phyloP scores from a whole-genome alignment of 306 rosid species.

The Glycine latifolia region DNA sequence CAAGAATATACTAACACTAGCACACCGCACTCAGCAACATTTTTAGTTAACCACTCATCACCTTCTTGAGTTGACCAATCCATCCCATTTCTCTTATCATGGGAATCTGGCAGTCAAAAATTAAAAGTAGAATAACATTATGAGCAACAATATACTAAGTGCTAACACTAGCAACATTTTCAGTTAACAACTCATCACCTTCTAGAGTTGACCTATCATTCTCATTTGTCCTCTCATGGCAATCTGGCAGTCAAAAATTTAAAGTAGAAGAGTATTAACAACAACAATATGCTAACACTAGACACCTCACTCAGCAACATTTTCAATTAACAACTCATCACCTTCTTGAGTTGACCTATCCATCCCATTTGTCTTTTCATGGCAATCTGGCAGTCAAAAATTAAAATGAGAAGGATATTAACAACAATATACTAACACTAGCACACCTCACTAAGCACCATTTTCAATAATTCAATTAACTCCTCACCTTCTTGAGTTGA shows the following conservation, averaged over 20 bases:
- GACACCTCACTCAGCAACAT: not conserved
- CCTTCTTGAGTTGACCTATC: slow-evolving; percentile 42
- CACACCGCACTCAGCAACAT: slow-evolving; percentile 9
- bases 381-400: slow-evolving; percentile 53
- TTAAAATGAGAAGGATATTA: slow-evolving; percentile 12
- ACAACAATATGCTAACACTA: slow-evolving; percentile 24
- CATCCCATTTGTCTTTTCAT: slow-evolving; percentile 40
- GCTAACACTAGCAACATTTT: not conserved
- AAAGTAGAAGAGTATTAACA: slow-evolving; percentile 14
- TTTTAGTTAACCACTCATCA: not conserved
- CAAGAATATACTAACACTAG: slow-evolving; percentile 18
- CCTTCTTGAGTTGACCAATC: slow-evolving; percentile 43
- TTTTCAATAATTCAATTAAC: not conserved
- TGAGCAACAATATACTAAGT: slow-evolving; percentile 19
- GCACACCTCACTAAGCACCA: not conserved
- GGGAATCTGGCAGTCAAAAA: slow-evolving; percentile 54
- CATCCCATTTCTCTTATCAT: slow-evolving; percentile 39
- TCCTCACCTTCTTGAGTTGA: not conserved
- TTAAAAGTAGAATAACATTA: slow-evolving; percentile 14
- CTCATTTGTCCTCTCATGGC: slow-evolving; percentile 42
- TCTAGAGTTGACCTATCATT: slow-evolving; percentile 27
- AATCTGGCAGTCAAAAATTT: slow-evolving; percentile 53
- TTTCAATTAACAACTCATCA: slow-evolving; percentile 6
- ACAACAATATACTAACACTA: slow-evolving; percentile 24
- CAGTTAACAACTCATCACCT: not conserved